These are phyloP conservation scores for Quercus tomentella DNA, from an alignment of 331 rosid species.

Conservation along the genomic window DNA sequence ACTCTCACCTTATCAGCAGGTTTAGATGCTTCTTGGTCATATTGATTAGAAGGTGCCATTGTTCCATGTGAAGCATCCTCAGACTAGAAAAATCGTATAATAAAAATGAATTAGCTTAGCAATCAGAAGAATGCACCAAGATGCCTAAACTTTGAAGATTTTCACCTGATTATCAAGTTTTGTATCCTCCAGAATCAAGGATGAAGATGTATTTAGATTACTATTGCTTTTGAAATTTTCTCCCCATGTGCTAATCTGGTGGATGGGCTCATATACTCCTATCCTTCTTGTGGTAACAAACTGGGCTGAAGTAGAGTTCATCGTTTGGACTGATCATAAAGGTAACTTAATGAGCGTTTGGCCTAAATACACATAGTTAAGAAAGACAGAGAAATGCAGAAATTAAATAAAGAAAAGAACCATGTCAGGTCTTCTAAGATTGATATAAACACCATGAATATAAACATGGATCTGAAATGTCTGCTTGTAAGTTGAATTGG, in stretches of 20 bases:
- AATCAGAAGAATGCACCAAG: constrained; percentile 10
- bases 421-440: background rate
- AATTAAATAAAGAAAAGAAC: constrained; percentile 2
- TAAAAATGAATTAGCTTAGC: constrained; percentile 12
- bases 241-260: constrained; percentile 82
- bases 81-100: constrained; percentile 36
- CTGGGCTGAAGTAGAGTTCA: constrained; percentile 67
- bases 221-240: constrained; percentile 55
- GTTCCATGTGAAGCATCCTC: constrained; percentile 69
- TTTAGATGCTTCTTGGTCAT: constrained; percentile 54
- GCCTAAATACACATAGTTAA: background rate
- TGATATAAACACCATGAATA: background rate
- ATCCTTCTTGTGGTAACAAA: constrained; percentile 67
- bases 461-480: background rate
- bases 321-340: constrained; percentile 28
- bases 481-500: background rate
- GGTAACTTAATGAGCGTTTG: constrained; percentile 25
- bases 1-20: constrained; percentile 58
- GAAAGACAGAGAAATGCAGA: background rate
- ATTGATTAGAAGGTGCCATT: constrained; percentile 48
- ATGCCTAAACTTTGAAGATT: constrained; percentile 1
- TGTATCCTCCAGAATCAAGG: constrained; percentile 49
- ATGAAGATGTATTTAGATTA: constrained; percentile 42
- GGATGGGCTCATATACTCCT: constrained; percentile 74
- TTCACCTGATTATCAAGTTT: constrained; percentile 56